These are phyloP conservation scores for Ceratobasidium sp. DNA, from an alignment of 1,284 basidiomycete species.

Conservation along the genomic window DNA sequence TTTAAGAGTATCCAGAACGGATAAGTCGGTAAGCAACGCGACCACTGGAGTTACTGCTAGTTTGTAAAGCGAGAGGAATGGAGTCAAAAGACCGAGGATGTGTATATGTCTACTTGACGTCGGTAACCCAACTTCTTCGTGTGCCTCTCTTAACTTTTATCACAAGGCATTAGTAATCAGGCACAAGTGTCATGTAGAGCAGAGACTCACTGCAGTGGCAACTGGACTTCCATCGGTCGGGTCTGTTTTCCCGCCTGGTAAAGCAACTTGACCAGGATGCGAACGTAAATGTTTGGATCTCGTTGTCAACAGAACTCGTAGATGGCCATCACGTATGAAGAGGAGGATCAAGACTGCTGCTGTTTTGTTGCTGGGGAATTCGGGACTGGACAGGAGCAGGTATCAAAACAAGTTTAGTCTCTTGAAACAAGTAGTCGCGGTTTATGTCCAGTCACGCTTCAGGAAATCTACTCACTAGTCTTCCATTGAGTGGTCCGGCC, in stretches of 20 bases:
- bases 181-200: background rate
- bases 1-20: constrained; percentile 51
- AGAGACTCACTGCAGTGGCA: constrained; percentile 75
- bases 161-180: no score
- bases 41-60: constrained; percentile 79
- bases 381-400: constrained; percentile 1
- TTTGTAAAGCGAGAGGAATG: constrained; percentile 73
- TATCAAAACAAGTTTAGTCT: background rate
- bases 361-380: constrained; percentile 15
- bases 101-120: constrained; percentile 70
- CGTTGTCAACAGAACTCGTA: constrained; percentile 86
- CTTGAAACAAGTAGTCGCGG: background rate
- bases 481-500: constrained; percentile 35
- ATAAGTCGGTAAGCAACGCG: constrained; percentile 72
- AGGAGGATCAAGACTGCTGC: constrained; percentile 84
- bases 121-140: constrained; percentile 84
- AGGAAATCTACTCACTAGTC: constrained; percentile 28
- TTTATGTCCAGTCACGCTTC: background rate
- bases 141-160: constrained; percentile 86
- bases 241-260: constrained; percentile 87
- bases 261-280: constrained; percentile 82
- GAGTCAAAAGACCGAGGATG: constrained; percentile 75
- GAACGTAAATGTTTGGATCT: constrained; percentile 81
- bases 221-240: constrained; percentile 72
- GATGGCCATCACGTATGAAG: constrained; percentile 73